A percentile compares a stretch with the other conserved stretches of the same genome.
These are phyloP conservation scores for Tetracladium setigerum DNA, from an alignment of 495 filamentous ascomycete genomes.

Conservation along the genomic window DNA sequence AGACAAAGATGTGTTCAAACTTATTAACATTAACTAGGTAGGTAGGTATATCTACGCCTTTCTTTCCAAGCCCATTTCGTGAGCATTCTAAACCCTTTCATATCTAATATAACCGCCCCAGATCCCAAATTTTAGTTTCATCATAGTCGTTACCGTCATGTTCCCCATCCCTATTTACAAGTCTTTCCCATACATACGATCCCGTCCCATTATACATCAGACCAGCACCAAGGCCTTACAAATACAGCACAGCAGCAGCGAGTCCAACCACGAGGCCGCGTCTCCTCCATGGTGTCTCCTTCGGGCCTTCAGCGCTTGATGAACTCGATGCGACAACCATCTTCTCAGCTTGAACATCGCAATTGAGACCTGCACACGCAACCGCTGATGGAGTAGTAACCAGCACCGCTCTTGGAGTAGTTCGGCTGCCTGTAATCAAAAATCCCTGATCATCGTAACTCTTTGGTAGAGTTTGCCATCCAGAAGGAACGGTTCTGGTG, in stretches of 20 bases:
- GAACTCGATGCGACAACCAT: constrained; percentile 4
- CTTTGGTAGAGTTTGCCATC: constrained; percentile 6
- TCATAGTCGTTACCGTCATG: constrained; percentile 3
- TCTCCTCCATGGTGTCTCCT: constrained; percentile 2
- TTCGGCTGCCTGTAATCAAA: not conserved
- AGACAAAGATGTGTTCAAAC: too few species aligned
- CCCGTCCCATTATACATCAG: too few species aligned
- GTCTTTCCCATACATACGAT: too few species aligned
- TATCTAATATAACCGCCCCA: too few species aligned
- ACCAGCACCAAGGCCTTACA: too few species aligned
- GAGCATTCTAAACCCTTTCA: too few species aligned
- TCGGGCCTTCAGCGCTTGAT: constrained; percentile 6
- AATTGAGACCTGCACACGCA: not conserved
- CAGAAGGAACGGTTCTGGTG: constrained; percentile 4
- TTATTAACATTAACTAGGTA: too few species aligned
- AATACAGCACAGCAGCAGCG: not conserved
- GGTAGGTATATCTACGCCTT: too few species aligned
- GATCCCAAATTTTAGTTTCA: too few species aligned
- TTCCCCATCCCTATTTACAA: not conserved
- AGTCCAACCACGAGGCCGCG: not conserved
- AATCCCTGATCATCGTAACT: constrained; percentile 18
- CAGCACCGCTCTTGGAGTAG: not conserved
- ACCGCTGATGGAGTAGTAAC: not conserved
- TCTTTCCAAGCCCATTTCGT: too few species aligned
- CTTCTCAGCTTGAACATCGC: constrained; percentile 1